Evolutionary conservation across 2,329 filamentous ascomycete genomes (phyloP).

Genomic region (Fusarium falciforme): DNA sequence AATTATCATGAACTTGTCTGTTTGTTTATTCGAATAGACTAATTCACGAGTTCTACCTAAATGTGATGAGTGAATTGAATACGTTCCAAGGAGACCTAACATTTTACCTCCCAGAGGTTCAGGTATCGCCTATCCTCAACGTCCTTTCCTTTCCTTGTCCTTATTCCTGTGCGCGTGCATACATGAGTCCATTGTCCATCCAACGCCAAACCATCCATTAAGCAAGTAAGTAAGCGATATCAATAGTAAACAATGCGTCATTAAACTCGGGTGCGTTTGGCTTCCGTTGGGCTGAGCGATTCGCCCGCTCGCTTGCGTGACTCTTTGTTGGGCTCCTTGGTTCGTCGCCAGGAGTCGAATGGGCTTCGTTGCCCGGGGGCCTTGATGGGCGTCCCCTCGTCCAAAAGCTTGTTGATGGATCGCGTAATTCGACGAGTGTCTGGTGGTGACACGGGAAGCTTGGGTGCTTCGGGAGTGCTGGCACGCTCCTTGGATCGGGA

Average conservation of each 20-base stretch:
- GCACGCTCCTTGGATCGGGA: conserved; percentile 38
- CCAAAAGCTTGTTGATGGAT: conserved; percentile 61
- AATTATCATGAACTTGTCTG: conserved; percentile 38
- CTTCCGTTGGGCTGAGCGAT: conserved; percentile 42
- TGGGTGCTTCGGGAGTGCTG: conserved; percentile 66
- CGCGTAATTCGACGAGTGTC: conserved; percentile 71
- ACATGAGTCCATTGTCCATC: conserved; percentile 31
- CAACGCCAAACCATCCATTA: conserved; percentile 42
- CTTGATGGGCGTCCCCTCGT: conserved; percentile 57
- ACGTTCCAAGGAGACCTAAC: conserved; percentile 25
- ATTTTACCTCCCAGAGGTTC: conserved; percentile 21
- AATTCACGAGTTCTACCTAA: conserved; percentile 37
- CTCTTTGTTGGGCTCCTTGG: conserved; percentile 64
- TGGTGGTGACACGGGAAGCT: conserved; percentile 71
- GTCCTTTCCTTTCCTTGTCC: not conserved
- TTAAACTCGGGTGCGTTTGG: conserved; percentile 53
- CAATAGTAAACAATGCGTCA: conserved; percentile 16
- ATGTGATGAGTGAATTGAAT: conserved; percentile 31
- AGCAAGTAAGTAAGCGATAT: conserved; percentile 26
- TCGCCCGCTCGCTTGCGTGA: conserved; percentile 56
- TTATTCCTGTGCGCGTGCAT: conserved; percentile 20
- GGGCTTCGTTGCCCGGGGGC: conserved; percentile 60
- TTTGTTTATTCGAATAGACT: conserved; percentile 26
- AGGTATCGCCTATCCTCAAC: conserved; percentile 28
- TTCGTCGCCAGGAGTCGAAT: conserved; percentile 76